Conservation (phyloP, 2,329 filamentous ascomycete species). For the Calonectria ilicicola region DNA sequence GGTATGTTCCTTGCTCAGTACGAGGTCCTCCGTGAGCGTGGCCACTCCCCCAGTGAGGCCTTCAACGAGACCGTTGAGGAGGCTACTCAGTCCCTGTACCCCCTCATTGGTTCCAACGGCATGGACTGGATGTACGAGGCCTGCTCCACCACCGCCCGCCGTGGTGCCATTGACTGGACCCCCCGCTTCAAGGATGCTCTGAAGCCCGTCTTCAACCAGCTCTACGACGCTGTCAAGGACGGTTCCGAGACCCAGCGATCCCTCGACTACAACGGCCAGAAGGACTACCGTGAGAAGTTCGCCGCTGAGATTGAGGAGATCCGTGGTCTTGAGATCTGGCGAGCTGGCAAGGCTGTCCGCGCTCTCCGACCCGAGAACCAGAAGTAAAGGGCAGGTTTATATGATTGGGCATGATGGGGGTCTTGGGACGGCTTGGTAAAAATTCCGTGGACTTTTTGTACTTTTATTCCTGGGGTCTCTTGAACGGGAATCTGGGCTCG, state of each 20-base stretch:
- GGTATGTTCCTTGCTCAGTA: slow-evolving; percentile 99
- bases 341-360: slow-evolving; percentile 96
- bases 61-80: slow-evolving; percentile 99
- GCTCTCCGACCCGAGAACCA: slow-evolving; percentile 89
- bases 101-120: slow-evolving; percentile 94
- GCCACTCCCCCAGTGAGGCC: slow-evolving; percentile 96
- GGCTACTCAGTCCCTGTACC: slow-evolving; percentile 98
- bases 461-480: slow-evolving; percentile 41
- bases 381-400: slow-evolving; percentile 65
- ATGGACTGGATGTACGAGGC: slow-evolving; percentile 99
- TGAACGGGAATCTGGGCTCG: slow-evolving; percentile 37
- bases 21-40: slow-evolving; percentile 98
- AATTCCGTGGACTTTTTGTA: slow-evolving; percentile 41
- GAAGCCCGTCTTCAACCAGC: slow-evolving; percentile 98
- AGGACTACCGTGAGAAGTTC: slow-evolving; percentile 96
- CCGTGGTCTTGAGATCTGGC: slow-evolving; percentile 98
- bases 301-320: slow-evolving; percentile 99
- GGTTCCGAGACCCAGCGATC: slow-evolving; percentile 96
- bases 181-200: slow-evolving; percentile 96
- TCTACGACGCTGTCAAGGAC: slow-evolving; percentile 92
- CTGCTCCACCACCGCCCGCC: slow-evolving; percentile 98
- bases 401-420: slow-evolving; percentile 29
- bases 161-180: slow-evolving; percentile 99
- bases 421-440: slow-evolving; percentile 38
- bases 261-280: slow-evolving; percentile 95